phyloP scores from a whole-genome alignment of 495 filamentous ascomycete genomes.

The Penicillium canariense region DNA sequence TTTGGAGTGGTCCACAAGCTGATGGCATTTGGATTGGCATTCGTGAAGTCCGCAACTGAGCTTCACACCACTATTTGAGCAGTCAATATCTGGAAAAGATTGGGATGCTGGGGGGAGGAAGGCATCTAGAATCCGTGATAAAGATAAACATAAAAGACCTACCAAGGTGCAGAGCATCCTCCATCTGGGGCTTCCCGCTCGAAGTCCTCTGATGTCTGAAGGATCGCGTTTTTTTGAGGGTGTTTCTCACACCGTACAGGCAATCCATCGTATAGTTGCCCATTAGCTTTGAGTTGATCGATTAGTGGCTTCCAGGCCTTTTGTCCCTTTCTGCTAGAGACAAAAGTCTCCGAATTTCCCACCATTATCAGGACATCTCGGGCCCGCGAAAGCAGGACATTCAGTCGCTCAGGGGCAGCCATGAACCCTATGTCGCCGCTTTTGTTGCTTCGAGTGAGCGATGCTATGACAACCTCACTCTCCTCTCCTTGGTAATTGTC shows the following conservation, averaged over 20 bases:
- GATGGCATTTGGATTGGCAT: slow-evolving; percentile 64
- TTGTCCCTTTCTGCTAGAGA: slow-evolving; percentile 58
- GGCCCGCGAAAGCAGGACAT: slow-evolving; percentile 71
- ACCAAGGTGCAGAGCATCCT: slow-evolving; percentile 69
- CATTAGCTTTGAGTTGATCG: slow-evolving; percentile 49
- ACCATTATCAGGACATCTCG: slow-evolving; percentile 67
- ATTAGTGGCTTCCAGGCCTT: slow-evolving; percentile 59
- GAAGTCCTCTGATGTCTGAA: slow-evolving; percentile 55
- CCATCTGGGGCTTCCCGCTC: slow-evolving; percentile 65
- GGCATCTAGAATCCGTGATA: neutral
- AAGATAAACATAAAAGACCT: slow-evolving; percentile 22
- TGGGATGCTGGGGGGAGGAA: neutral
- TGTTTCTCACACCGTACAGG: slow-evolving; percentile 69
- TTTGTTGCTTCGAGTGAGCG: slow-evolving; percentile 65
- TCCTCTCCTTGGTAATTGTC: slow-evolving; percentile 86
- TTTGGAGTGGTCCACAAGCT: slow-evolving; percentile 63
- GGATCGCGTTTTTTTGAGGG: slow-evolving; percentile 44
- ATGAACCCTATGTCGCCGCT: slow-evolving; percentile 72
- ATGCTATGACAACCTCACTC: slow-evolving; percentile 68
- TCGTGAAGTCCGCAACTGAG: slow-evolving; percentile 62
- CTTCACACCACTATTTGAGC: slow-evolving; percentile 43
- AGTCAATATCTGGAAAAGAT: neutral
- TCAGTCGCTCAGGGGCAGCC: slow-evolving; percentile 62
- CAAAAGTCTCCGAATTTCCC: slow-evolving; percentile 68
- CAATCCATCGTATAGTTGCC: slow-evolving; percentile 66